Conservation (phyloP, 179 eudicot genomes). For the Drosera spatulata region DNA sequence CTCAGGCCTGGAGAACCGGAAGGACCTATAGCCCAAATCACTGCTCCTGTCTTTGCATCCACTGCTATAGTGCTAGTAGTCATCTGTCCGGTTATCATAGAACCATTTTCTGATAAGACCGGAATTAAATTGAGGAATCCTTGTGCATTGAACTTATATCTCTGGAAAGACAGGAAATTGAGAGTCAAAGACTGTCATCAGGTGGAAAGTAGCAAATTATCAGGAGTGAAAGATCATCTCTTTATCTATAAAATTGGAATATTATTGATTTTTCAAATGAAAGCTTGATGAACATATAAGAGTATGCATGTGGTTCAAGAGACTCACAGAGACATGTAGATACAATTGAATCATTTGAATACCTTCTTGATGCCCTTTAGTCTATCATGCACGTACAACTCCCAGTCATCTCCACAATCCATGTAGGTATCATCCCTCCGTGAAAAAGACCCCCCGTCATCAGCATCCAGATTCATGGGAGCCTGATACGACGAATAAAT, state of each 20-base stretch:
- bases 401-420: conserved; percentile 67
- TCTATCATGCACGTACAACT: conserved; percentile 36
- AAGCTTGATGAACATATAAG: too few relatives aligned
- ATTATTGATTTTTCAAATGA: too few relatives aligned
- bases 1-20: conserved; percentile 24
- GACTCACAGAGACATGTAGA: neutral
- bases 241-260: too few relatives aligned
- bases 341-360: conserved; percentile 3
- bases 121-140: conserved; percentile 47
- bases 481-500: conserved; percentile 60
- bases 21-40: conserved; percentile 34
- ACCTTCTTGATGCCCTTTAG: conserved; percentile 41
- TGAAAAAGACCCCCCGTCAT: conserved; percentile 19
- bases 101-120: conserved; percentile 28
- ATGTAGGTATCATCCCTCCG: conserved; percentile 31
- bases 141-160: conserved; percentile 34
- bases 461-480: conserved; percentile 28
- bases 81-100: conserved; percentile 46
- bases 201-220: neutral
- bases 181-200: conserved; percentile 3
- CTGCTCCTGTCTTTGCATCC: conserved; percentile 47
- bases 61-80: conserved; percentile 42
- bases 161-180: conserved; percentile 23
- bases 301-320: neutral
- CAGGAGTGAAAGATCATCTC: neutral